Evolutionary conservation across 164 flowering plant genomes (phyloP), one percentile per base, ranked within the genome.

Genomic region (Protea cynaroides): DNA sequence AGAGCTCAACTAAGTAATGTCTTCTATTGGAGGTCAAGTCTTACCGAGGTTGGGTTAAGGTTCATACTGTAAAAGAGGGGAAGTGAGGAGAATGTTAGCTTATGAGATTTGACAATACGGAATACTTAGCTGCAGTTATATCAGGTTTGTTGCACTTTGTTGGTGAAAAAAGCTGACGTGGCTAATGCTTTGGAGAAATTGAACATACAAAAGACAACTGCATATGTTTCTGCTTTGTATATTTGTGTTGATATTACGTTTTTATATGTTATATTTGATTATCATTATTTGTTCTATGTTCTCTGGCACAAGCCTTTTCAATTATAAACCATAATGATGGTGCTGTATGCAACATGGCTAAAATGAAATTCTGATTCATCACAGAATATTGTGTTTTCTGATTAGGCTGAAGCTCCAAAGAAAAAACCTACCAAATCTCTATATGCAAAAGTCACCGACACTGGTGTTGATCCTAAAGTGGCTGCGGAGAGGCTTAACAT

Each of bases 361-460:
- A 61, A 60, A 24, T 12, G 10, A 7, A 46, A 14, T 52, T 36
- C 38, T 15, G 24, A n/a, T 14, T 46, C 34, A 3, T 9, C 51
- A 44, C 46, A 40, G 46, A 40, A 40, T 40, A 12, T 8, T 40
- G 46, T 40, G 46, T 40, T 1, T 40, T 9, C 14, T 40, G 46
- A 40, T 24, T 71, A 91, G 96, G 92, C 81, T 69, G 92, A 85
- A 79, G 68, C 67, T 36, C 36, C 77, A 50, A 90, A 85, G 80
- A 80, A 70, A 53, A 86, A 79, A 58, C 83, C 78, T 25, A 64
- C 81, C 54, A 88, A 79, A 74, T 90, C 98, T 29, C 65, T 77
- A 21, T 90, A 90, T 82, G 98, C 93, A 43, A 90, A 76, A 79
- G 84, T 83, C 34, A 92, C 98, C 7, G 90, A 92, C 74, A 92